Evolutionary conservation across 225 moss, liverwort and hornwort genomes (phyloP), one percentile per base, ranked within the genome.

Genomic region (Pseudoscleropodium purum): DNA sequence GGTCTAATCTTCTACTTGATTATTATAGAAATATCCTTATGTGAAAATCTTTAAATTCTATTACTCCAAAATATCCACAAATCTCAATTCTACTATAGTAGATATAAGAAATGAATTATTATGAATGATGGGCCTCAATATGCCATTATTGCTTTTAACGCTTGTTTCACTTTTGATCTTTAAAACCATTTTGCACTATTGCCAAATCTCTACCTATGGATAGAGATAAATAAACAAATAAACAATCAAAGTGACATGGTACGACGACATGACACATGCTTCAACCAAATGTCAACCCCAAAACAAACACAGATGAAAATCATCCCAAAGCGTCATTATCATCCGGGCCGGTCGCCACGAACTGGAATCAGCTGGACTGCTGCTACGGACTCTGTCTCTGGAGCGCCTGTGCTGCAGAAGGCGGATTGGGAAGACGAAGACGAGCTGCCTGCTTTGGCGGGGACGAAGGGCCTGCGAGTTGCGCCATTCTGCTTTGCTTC

Each of bases 381-480:
- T 83, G 66, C 83, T 83, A 83, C 83, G 83, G 66, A 66, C 83
- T 83, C 49, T 83, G 83, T 83, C 83, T 51, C 83, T 83, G 83
- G 37, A 66, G 83, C 36, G 82, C 66, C 83, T 83, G 83, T 64
- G 82, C 64, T 82, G 82, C 82, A 64, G 47, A 64, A 7, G 47
- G 15, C 66, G 83, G 83, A 83, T 83, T 83, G 83, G 49, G 83
- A 83, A 67, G 83, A 51, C 66, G 83, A 83, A 51, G 83, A 51
- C 83, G 66, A 83, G 66, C 66, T 83, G 83, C 83, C 83, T 83
- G 83, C 66, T 67, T 83, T 83, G 83, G 66, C 66, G 83, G 49
- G 49, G 65, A 37, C 83, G 83, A 36, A 43, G 18, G 45, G 82
- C 11, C 64, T 45, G 47, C 82, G 82, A 82, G 82, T 64, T 82